Conservation (phyloP, 805 yeast species). For the Cyberlindnera meyerae region DNA sequence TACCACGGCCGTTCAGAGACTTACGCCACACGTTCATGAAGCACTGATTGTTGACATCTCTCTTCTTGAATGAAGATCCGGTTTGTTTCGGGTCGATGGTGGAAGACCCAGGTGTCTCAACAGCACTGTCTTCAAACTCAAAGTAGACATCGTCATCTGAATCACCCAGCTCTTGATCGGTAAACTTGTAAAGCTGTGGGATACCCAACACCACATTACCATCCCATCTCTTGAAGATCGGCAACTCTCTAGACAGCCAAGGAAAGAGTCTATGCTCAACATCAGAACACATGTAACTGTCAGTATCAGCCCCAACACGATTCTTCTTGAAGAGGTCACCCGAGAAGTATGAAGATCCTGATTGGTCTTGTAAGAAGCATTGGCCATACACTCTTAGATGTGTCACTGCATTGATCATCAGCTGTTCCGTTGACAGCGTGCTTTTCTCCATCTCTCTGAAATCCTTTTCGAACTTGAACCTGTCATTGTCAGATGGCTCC, state of each 20-base stretch:
- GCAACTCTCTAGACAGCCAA: slow-evolving; percentile 31
- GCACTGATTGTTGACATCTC: slow-evolving; percentile 18
- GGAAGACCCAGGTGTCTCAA: background rate
- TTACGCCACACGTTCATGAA: slow-evolving; percentile 27
- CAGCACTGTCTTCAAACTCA: background rate
- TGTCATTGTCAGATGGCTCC: no score
- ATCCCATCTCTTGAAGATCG: slow-evolving; percentile 34
- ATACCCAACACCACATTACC: slow-evolving; percentile 30
- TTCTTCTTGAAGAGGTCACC: no score
- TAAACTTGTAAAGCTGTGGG: slow-evolving; percentile 29
- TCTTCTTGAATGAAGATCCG: no score
- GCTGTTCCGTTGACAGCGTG: no score
- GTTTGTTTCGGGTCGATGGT: no score
- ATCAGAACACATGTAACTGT: slow-evolving; percentile 25
- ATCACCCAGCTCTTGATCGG: slow-evolving; percentile 14
- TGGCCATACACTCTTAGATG: no score
- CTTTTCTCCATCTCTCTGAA: no score
- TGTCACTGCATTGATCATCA: no score
- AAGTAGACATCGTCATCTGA: slow-evolving; percentile 13
- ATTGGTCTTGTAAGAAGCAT: no score
- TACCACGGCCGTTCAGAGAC: slow-evolving; percentile 41
- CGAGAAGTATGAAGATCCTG: no score
- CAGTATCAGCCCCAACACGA: no score
- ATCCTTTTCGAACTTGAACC: no score
- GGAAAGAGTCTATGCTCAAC: slow-evolving; percentile 34